Evolutionary conservation across 768 basidiomycete genomes (phyloP).

Genomic region (Mycena crocata): DNA sequence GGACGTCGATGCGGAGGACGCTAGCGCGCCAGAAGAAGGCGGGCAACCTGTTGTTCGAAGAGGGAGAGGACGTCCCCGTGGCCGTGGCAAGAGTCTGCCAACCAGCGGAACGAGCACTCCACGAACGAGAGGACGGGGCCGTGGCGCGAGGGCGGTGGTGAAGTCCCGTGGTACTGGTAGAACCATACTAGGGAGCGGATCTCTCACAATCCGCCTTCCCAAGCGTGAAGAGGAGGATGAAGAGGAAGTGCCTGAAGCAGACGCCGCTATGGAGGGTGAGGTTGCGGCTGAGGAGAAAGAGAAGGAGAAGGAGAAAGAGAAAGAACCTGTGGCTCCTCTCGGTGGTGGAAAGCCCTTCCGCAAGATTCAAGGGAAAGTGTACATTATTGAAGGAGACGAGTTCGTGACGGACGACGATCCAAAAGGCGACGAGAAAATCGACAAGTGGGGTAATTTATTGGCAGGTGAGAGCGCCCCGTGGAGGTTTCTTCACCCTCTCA

Average conservation of each 20-base stretch:
- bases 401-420: constrained; percentile 84
- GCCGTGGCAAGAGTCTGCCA: constrained; percentile 45
- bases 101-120: constrained; percentile 33
- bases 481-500: constrained; percentile 15
- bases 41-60: constrained; percentile 36
- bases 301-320: constrained; percentile 45
- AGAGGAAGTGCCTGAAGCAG: constrained; percentile 51
- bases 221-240: constrained; percentile 47
- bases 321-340: constrained; percentile 55
- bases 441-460: constrained; percentile 82
- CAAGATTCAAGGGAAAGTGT: constrained; percentile 78
- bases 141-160: constrained; percentile 28
- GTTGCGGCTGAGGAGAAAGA: constrained; percentile 42
- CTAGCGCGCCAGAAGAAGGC: constrained; percentile 37
- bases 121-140: constrained; percentile 43
- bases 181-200: constrained; percentile 29
- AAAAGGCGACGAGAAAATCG: constrained; percentile 93
- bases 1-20: constrained; percentile 30
- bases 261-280: constrained; percentile 50
- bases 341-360: constrained; percentile 77
- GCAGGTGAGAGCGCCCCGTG: constrained; percentile 68
- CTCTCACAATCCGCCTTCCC: constrained; percentile 35
- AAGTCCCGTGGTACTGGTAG: constrained; percentile 24
- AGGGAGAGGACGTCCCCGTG: constrained; percentile 51
- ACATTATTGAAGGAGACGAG: constrained; percentile 90